Base-by-base conservation (phyloP, 371 early-diverging fungal genomes). In the Mucor irregularis region DNA sequence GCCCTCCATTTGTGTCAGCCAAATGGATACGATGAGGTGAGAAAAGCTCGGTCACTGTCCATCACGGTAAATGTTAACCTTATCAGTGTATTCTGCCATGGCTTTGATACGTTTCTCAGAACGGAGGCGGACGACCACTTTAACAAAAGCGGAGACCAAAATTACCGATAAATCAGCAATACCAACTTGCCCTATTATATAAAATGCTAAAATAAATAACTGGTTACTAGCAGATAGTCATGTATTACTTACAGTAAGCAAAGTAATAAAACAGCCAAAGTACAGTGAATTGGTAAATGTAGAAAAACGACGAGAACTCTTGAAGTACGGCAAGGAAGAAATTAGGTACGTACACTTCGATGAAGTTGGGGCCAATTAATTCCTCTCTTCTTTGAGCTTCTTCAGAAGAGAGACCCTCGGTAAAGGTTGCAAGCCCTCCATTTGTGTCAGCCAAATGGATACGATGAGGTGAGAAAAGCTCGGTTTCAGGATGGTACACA, bases 261-360 rank as follows among this genome's bases (percentile, higher is more conserved):
- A 84, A 80, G 69, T 87, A 85, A 68, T 86, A 87, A 64, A 87
- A 91, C 11, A 88, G 76, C 85, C 85, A 85, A 39, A 92, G 77
- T n/a, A 76, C 74, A 58, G 87, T 81, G 35, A 88, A 70, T 65
- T 92, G 91, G 58, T 90, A 92, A 25, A 90, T 74, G 62, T 92
- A 92, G 54, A 92, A 91, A 64, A 88, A 83, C 9, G 83, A 78
- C 5, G 81, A 64, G 55, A 90, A 87, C 68, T 90, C 92, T 48
- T 78, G 82, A 30, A 68, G 62, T 25, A 88, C 46, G 6, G 86
- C 89, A 53, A 62, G 53, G 22, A 56, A 31, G 45, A 88, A 63
- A 37, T 74, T 67, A 39, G 84, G 84, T 34, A 90, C 82, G 14
- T 75, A 66, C 25, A 87, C 87, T 42, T 74, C 63, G 48, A 90